A percentile compares a stretch with the other conserved stretches of the same genome.
These are phyloP conservation scores for Penicillium paxilli DNA, from an alignment of 495 filamentous ascomycete species.

Conservation along the genomic window DNA sequence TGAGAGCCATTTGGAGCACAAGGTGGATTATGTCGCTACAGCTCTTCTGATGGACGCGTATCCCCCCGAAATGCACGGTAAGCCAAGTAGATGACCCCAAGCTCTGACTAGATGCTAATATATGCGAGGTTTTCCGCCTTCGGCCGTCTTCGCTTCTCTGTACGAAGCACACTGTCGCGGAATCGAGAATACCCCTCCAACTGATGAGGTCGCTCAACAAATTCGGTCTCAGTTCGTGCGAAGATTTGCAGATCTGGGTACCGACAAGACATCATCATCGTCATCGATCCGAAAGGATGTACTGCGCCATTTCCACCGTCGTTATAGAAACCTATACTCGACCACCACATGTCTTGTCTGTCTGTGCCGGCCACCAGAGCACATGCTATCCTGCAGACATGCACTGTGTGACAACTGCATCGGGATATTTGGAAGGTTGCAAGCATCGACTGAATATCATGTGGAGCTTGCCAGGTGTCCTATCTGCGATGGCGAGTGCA, in stretches of 20 bases:
- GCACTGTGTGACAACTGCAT: constrained; percentile 33
- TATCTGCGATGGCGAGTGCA: constrained; percentile 38
- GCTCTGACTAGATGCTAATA: not conserved
- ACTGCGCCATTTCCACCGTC: not conserved
- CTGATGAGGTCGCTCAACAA: not conserved
- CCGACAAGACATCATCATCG: not conserved
- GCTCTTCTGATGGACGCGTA: not conserved
- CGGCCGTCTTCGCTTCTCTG: not conserved
- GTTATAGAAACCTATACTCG: constrained; percentile 8
- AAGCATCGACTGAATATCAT: constrained; percentile 12
- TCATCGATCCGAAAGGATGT: not conserved
- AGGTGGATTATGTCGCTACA: not conserved
- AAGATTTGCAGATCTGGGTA: not conserved
- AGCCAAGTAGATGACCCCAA: not conserved
- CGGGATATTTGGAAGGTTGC: constrained; percentile 17
- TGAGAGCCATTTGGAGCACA: not conserved
- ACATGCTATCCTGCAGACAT: constrained; percentile 33
- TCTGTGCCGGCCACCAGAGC: constrained; percentile 23
- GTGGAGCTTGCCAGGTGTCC: constrained; percentile 24
- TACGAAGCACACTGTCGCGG: not conserved
- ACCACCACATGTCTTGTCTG: constrained; percentile 27
- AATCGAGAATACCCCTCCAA: not conserved
- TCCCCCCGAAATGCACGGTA: not conserved
- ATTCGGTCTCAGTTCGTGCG: not conserved
- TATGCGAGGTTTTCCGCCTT: not conserved